Evolutionary conservation across 164 flowering plant species (phyloP).

Genomic region (Tinospora cordifolia): DNA sequence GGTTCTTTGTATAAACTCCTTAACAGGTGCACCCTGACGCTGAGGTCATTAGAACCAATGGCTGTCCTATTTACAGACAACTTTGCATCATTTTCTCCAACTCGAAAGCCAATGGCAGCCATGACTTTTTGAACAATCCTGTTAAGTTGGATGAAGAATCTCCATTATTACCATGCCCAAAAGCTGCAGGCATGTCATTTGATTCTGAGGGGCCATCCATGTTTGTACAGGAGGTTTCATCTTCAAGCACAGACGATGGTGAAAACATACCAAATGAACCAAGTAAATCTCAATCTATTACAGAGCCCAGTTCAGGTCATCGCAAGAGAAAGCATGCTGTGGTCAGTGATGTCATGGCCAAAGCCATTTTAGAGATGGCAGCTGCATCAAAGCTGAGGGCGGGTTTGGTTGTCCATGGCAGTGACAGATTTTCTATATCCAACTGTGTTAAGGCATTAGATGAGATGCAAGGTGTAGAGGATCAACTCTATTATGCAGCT

Average conservation of each 20-base stretch:
- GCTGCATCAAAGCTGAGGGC: slow-evolving; percentile 44
- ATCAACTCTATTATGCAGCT: slow-evolving; percentile 38
- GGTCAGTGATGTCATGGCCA: slow-evolving; percentile 38
- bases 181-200: slow-evolving; percentile 14
- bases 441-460: slow-evolving; percentile 46
- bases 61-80: slow-evolving; percentile 42
- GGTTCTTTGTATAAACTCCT: background rate
- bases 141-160: slow-evolving; percentile 14
- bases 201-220: background rate
- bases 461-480: slow-evolving; percentile 34
- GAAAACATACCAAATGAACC: slow-evolving; percentile 23
- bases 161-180: slow-evolving; percentile 13
- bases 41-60: slow-evolving; percentile 33
- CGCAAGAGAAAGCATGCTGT: slow-evolving; percentile 48
- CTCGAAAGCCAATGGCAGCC: slow-evolving; percentile 19
- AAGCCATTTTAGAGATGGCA: slow-evolving; percentile 53
- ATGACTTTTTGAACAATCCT: slow-evolving; percentile 11
- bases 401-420: slow-evolving; percentile 26
- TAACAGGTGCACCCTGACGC: slow-evolving; percentile 48
- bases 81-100: slow-evolving; percentile 38
- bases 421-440: slow-evolving; percentile 32
- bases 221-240: slow-evolving; percentile 18
- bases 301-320: slow-evolving; percentile 7
- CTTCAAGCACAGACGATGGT: slow-evolving; percentile 32
- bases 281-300: slow-evolving; percentile 17